Conservation (phyloP, 768 basidiomycete genomes). For the Lactifluus pinguis region DNA sequence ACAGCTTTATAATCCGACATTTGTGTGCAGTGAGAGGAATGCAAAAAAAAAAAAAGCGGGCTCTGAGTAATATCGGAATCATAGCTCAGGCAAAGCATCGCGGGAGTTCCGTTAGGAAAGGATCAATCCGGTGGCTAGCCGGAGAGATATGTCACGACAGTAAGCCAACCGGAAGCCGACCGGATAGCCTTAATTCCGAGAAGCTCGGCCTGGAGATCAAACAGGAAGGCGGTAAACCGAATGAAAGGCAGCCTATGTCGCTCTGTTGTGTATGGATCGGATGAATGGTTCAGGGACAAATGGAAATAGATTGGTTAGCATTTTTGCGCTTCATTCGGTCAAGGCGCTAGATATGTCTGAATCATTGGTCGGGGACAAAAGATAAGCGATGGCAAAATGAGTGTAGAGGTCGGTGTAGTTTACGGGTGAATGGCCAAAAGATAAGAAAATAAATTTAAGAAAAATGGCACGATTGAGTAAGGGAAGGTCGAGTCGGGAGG, state of each 20-base stretch:
- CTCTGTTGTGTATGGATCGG: no score
- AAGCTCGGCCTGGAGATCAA: slow-evolving; percentile 2
- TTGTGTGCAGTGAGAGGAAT: no score
- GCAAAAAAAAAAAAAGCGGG: neutral
- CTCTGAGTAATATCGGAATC: neutral
- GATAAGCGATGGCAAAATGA: neutral
- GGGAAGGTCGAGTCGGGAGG: neutral
- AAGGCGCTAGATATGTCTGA: neutral
- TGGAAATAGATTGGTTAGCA: slow-evolving; percentile 2
- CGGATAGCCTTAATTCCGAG: neutral
- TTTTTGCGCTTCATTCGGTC: neutral
- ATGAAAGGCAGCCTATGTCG: no score
- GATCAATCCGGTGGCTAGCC: neutral
- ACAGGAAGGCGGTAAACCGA: neutral
- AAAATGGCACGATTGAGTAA: neutral
- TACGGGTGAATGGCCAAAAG: neutral
- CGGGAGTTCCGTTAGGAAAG: neutral
- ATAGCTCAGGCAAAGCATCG: neutral
- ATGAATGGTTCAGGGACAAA: neutral
- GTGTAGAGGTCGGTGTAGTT: neutral
- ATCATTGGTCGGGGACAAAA: neutral
- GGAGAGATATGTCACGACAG: neutral
- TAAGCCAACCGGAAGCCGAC: neutral
- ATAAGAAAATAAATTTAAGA: neutral
- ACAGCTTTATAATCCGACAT: neutral